Conservation (phyloP, 176 grass and related monocot genomes). For the Carex myosuroides region DNA sequence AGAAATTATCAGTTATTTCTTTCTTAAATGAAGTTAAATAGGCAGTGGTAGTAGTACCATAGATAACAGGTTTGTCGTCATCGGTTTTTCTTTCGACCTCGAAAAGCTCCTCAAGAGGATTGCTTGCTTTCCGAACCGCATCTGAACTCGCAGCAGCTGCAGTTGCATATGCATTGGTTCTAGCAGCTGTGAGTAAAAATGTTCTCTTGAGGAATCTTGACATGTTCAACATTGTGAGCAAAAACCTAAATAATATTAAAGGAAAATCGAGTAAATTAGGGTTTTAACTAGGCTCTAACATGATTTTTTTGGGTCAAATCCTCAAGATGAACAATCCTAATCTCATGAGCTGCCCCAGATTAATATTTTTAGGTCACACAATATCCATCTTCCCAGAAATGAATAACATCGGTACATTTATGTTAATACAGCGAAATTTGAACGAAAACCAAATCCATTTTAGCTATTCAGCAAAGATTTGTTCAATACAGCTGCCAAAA, state of each 20-base stretch:
- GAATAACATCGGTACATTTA: background rate
- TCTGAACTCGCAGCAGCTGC: constrained; percentile 19
- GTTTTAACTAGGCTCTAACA: background rate
- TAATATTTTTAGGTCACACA: background rate
- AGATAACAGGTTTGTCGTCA: constrained; percentile 63
- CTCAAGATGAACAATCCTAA: background rate
- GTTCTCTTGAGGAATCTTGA: constrained; percentile 51
- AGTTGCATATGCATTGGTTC: constrained; percentile 34
- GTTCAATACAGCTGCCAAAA: background rate
- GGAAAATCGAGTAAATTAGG: background rate
- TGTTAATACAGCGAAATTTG: background rate
- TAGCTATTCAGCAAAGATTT: background rate
- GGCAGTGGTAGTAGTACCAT: constrained; percentile 29
- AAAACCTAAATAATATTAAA: background rate
- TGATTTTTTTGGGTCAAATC: background rate
- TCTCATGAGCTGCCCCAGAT: background rate
- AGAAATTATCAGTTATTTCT: background rate
- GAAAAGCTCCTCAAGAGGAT: constrained; percentile 90
- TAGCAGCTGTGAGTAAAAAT: constrained; percentile 30
- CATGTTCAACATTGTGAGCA: constrained; percentile 45
- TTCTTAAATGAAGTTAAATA: background rate
- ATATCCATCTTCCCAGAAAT: background rate
- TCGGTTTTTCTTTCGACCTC: constrained; percentile 68
- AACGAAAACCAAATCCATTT: background rate
- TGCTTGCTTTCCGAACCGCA: constrained; percentile 41